Conservation (phyloP, 192 early-diverging fungal genomes). For the Backusella liffmaniae region DNA sequence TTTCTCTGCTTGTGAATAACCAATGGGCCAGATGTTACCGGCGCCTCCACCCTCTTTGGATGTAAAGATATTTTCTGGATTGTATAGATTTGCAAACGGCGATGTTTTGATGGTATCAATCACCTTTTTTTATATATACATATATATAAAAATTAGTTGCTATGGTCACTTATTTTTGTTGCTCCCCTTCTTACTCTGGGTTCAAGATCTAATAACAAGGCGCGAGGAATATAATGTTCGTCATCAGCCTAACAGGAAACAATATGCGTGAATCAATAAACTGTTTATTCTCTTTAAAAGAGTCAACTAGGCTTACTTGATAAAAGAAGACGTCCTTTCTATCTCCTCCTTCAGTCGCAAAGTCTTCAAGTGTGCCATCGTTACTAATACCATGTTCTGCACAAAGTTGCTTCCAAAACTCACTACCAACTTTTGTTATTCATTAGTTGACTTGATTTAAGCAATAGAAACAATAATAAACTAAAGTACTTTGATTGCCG, state of each 20-base stretch:
- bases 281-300: background rate
- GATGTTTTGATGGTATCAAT: conserved; percentile 89
- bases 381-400: conserved; percentile 93
- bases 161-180: background rate
- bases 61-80: conserved; percentile 94
- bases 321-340: conserved; percentile 99
- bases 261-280: background rate
- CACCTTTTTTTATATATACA: conserved; percentile 62
- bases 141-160: background rate
- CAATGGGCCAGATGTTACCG: conserved; percentile 96
- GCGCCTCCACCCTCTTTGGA: conserved; percentile 95
- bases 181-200: conserved; percentile 64
- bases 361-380: conserved; percentile 92
- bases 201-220: conserved; percentile 90
- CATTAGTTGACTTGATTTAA: background rate
- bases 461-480: background rate
- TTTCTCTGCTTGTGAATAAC: conserved; percentile 84
- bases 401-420: conserved; percentile 95
- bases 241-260: conserved; percentile 81
- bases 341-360: conserved; percentile 85
- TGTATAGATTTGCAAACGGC: conserved; percentile 90
- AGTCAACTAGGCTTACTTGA: conserved; percentile 53
- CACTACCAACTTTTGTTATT: conserved; percentile 73
- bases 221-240: conserved; percentile 96
- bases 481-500: conserved; percentile 87